Evolutionary conservation across 2,329 filamentous ascomycete species (phyloP).

Genomic region (Pestalotiopsis sp.): DNA sequence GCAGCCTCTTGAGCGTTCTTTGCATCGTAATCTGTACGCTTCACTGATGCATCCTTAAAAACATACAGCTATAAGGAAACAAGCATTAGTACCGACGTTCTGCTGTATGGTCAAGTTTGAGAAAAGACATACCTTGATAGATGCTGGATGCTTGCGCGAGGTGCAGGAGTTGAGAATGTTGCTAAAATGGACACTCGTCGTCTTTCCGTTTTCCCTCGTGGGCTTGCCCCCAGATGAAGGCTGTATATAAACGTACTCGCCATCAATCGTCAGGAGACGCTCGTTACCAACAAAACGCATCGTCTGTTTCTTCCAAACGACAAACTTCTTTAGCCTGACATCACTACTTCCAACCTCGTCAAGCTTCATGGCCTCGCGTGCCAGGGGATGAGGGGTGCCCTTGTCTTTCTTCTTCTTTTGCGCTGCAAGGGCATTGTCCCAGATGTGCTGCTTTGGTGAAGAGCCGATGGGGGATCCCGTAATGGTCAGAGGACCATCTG

Average conservation of each 20-base stretch:
- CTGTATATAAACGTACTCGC: conserved; percentile 86
- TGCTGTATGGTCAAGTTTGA: background rate
- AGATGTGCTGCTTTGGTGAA: conserved; percentile 66
- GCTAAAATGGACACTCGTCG: conserved; percentile 80
- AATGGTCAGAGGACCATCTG: conserved; percentile 71
- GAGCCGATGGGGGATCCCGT: conserved; percentile 69
- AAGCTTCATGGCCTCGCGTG: conserved; percentile 63
- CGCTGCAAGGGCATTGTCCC: conserved; percentile 47
- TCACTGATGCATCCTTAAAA: conserved; percentile 75
- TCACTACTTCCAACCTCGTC: conserved; percentile 55
- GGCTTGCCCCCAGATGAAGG: conserved; percentile 69
- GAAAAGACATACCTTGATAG: conserved; percentile 66
- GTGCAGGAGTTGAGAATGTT: conserved; percentile 84
- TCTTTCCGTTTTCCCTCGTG: conserved; percentile 68
- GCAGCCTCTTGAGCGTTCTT: conserved; percentile 70
- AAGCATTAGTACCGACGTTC: background rate
- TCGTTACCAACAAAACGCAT: conserved; percentile 81
- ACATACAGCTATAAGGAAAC: conserved; percentile 58
- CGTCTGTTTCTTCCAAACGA: conserved; percentile 79
- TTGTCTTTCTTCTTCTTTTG: conserved; percentile 56
- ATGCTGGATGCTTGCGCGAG: conserved; percentile 76
- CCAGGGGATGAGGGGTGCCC: conserved; percentile 67
- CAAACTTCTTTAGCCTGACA: conserved; percentile 73
- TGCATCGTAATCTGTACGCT: conserved; percentile 86
- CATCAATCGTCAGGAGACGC: conserved; percentile 77